Evolutionary conservation across 2,329 filamentous ascomycete genomes (phyloP).

Genomic region (Sporothrix luriei): DNA sequence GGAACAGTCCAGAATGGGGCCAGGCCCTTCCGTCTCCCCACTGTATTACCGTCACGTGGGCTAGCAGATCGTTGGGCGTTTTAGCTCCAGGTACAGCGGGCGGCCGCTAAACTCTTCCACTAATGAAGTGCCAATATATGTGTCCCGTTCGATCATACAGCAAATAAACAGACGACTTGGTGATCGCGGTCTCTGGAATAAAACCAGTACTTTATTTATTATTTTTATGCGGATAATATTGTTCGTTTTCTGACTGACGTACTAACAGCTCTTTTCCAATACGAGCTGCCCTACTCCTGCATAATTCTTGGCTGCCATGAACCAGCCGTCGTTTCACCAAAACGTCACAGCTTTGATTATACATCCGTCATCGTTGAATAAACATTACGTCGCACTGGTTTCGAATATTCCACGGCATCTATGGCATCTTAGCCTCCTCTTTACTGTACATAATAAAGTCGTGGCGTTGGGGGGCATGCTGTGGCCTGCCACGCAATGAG

Average conservation of each 20-base stretch:
- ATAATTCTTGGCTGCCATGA: background rate
- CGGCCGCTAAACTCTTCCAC: background rate
- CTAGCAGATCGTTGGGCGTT: constrained; percentile 18
- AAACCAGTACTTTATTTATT: too few species aligned
- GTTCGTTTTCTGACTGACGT: too few species aligned
- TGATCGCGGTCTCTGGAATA: too few species aligned
- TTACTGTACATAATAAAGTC: background rate
- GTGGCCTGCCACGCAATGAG: too few species aligned
- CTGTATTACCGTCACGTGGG: constrained; percentile 16
- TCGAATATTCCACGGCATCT: background rate
- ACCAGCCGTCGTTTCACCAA: constrained; percentile 6
- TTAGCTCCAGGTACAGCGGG: constrained; percentile 27
- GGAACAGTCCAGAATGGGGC: constrained; percentile 5
- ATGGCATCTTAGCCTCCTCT: background rate
- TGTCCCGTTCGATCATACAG: background rate
- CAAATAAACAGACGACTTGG: background rate
- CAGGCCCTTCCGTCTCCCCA: constrained; percentile 1
- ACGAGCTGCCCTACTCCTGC: background rate
- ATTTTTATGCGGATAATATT: too few species aligned
- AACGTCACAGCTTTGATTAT: constrained; percentile 19
- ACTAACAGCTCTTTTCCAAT: background rate
- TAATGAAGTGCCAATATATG: background rate
- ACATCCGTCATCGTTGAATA: too few species aligned
- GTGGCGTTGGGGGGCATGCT: background rate
- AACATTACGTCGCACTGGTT: background rate